Evolutionary conservation across 371 early-diverging fungal species (phyloP).

Genomic region (Haplosporangium sp.): DNA sequence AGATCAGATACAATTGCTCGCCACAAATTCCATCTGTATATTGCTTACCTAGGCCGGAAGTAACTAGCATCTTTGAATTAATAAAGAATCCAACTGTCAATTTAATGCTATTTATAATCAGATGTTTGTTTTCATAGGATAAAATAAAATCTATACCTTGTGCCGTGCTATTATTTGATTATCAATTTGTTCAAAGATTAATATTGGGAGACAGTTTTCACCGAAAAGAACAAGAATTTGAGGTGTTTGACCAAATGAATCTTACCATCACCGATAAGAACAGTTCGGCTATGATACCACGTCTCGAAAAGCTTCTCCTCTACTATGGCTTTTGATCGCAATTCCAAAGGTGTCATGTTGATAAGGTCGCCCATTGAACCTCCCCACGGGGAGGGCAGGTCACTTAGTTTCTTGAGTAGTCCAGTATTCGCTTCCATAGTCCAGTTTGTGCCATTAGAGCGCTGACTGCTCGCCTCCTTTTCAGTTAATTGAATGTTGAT

Average conservation of each 20-base stretch:
- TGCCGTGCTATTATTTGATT: conserved; percentile 11
- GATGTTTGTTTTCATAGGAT: neutral
- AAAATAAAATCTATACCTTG: conserved; percentile 9
- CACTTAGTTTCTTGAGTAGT: conserved; percentile 2
- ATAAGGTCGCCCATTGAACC: conserved; percentile 19
- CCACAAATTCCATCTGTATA: neutral
- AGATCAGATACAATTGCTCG: too few species aligned
- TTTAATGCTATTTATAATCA: neutral
- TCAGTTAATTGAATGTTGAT: conserved; percentile 3
- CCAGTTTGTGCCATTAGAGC: conserved; percentile 13
- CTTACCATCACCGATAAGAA: conserved; percentile 24
- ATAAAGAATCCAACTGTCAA: neutral
- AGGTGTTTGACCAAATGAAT: neutral
- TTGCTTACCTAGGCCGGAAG: neutral
- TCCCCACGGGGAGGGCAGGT: conserved; percentile 14
- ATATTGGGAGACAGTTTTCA: too few species aligned
- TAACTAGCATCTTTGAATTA: neutral
- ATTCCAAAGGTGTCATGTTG: conserved; percentile 9
- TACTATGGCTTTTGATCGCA: conserved; percentile 12
- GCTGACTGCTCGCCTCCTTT: neutral
- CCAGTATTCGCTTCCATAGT: conserved; percentile 3
- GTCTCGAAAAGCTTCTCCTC: conserved; percentile 29
- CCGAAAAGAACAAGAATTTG: neutral
- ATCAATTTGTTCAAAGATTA: too few species aligned
- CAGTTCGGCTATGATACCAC: conserved; percentile 13